These are phyloP conservation scores for Chalara sp. DNA, from an alignment of 2,329 filamentous ascomycete species.

Conservation along the genomic window DNA sequence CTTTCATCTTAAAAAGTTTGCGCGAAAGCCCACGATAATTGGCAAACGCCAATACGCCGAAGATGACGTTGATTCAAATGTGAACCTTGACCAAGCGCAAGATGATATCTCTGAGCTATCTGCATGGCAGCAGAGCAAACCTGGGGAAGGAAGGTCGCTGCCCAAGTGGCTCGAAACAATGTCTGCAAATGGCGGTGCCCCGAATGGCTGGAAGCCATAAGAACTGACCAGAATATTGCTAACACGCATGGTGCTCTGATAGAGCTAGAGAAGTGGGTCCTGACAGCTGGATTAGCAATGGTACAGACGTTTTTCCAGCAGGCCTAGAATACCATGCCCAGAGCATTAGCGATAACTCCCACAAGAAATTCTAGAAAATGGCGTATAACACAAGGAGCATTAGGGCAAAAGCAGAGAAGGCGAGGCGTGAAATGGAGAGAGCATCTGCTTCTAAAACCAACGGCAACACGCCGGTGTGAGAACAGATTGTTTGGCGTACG, in stretches of 20 bases:
- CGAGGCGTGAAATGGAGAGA: not conserved
- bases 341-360: not conserved
- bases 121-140: not conserved
- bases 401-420: not conserved
- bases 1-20: constrained; percentile 6
- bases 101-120: not conserved
- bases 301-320: not conserved
- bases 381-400: not conserved
- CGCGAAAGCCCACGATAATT: constrained; percentile 9
- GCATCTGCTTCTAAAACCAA: too few species aligned
- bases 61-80: constrained; percentile 5
- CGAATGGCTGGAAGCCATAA: not conserved
- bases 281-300: not conserved
- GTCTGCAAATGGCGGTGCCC: not conserved
- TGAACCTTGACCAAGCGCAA: not conserved
- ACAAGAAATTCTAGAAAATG: not conserved
- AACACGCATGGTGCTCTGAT: not conserved
- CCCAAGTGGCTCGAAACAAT: constrained; percentile 4
- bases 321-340: not conserved
- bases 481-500: too few species aligned
- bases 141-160: not conserved
- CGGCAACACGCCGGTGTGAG: too few species aligned
- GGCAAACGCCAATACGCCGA: constrained; percentile 5
- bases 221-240: not conserved
- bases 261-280: not conserved